These are phyloP conservation scores for Phyllosticta citribraziliensis DNA, from an alignment of 2,329 filamentous ascomycete species.

Conservation along the genomic window DNA sequence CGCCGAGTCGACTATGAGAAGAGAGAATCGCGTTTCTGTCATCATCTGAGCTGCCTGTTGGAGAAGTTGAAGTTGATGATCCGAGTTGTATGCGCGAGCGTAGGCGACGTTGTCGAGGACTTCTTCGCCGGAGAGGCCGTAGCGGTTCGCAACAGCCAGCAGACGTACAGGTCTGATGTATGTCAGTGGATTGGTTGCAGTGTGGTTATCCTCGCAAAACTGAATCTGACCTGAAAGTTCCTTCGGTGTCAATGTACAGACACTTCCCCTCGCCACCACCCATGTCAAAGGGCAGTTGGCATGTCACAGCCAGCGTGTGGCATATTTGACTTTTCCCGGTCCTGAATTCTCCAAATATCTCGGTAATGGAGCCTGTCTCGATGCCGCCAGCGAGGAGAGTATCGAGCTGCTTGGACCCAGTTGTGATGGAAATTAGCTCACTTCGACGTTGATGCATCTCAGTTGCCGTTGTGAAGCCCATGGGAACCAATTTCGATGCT, in stretches of 20 bases:
- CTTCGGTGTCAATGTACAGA: conserved; percentile 96
- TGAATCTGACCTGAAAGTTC: conserved; percentile 59
- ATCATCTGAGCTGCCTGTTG: conserved; percentile 97
- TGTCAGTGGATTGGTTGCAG: not conserved
- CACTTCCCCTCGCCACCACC: conserved; percentile 97
- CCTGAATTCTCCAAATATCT: conserved; percentile 95
- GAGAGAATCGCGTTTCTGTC: conserved; percentile 95
- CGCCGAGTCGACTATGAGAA: conserved; percentile 91
- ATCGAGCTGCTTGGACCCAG: conserved; percentile 93
- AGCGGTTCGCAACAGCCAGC: conserved; percentile 85
- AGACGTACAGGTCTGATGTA: conserved; percentile 67
- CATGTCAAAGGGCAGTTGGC: conserved; percentile 97
- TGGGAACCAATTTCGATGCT: conserved; percentile 94
- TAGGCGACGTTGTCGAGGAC: conserved; percentile 98
- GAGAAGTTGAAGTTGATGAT: conserved; percentile 90
- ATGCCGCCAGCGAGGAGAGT: conserved; percentile 89
- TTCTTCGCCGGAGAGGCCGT: conserved; percentile 90
- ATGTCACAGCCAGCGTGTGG: conserved; percentile 96
- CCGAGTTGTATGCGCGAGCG: conserved; percentile 94
- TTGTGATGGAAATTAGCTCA: conserved; percentile 95
- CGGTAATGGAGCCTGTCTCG: conserved; percentile 95
- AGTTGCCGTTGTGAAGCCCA: conserved; percentile 97
- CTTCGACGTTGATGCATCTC: conserved; percentile 97
- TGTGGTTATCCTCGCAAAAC: not conserved
- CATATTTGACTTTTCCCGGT: conserved; percentile 99